Base-by-base conservation (phyloP, 2,329 filamentous ascomycete species). In the Xylaria sp. region DNA sequence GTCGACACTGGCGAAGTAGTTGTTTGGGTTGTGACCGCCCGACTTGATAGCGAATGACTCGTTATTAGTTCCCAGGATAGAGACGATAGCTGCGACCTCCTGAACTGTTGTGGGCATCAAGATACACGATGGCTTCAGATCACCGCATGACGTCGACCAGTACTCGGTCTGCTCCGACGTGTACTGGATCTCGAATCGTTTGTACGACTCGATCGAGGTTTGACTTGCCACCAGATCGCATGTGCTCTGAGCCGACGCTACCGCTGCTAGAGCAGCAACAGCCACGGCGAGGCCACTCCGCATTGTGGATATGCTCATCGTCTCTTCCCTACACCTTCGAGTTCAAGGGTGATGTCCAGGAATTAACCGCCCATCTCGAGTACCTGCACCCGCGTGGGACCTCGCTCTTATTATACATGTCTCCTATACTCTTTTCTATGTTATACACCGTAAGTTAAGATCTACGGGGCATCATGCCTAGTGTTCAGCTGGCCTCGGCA, bases 21-120 rank as follows among this genome's bases (percentile, higher is more conserved):
- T 80, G 73, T 88, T 87, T 4, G 86, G 84, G 65, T 85, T 86
- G 76, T 89, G 87, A 0, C 87, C 88, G 33, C 87, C 87, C 7
- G 84, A 85, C 71, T 87, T 86, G 71, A 87, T 77, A 6, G 87
- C 86, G 70, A 89, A 89, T 2, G 75, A 77, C 63, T 84, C 84
- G 44, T 81, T 79, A 49, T 82, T 82, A 40, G 82, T 76, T 7
- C 80, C 81, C 13, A 89, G 80, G 36, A 85, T 79, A 31, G 80
- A 81, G 56, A 90, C 80, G n/a, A 87, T 81, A 10, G 81, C 80
- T 0, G 86, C 81, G 44, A 89, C 85, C 73, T 89, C 85, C 17
- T 82, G 77, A 0, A 82, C 79, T 40, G 80, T 85, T 13, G 79
- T 79, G 2, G 86, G 85, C 49, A 81, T 80, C 56, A 85, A 78